These are phyloP conservation scores for Chloromonas sp. DNA, from an alignment of 163 green algal genomes.

Conservation along the genomic window DNA sequence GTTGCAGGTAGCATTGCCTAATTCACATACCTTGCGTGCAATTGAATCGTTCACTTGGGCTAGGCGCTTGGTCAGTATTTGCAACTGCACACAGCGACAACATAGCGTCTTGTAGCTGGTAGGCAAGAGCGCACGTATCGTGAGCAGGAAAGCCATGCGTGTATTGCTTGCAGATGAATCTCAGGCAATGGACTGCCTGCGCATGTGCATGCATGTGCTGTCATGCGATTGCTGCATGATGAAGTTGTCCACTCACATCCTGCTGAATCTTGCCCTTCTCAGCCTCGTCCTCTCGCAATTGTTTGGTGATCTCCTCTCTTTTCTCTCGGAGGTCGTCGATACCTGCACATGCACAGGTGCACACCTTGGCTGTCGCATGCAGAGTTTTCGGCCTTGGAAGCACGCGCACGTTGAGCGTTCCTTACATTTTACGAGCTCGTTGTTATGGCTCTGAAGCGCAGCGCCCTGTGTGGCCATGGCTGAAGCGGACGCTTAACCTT, in stretches of 20 bases:
- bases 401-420: too few species aligned
- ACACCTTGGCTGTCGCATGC: too few species aligned
- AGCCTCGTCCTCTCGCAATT: slow-evolving; percentile 65
- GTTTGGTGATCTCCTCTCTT: slow-evolving; percentile 58
- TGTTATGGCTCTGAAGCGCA: slow-evolving; percentile 69
- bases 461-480: slow-evolving; percentile 55
- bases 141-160: too few species aligned
- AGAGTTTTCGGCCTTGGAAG: too few species aligned
- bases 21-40: slow-evolving; percentile 52
- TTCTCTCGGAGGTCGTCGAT: slow-evolving; percentile 81
- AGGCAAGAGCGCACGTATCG: too few species aligned
- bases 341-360: slow-evolving; percentile 30
- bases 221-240: not conserved
- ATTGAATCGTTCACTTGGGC: slow-evolving; percentile 71
- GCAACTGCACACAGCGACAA: slow-evolving; percentile 13
- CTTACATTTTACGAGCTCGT: slow-evolving; percentile 70
- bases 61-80: slow-evolving; percentile 62
- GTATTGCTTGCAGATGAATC: too few species aligned
- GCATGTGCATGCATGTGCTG: not conserved
- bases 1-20: too few species aligned
- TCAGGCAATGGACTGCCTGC: not conserved
- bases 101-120: too few species aligned
- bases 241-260: slow-evolving; percentile 25
- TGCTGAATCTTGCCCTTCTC: slow-evolving; percentile 73
- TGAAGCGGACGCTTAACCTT: too few species aligned